Evolutionary conservation across 179 eudicot species (phyloP).

Genomic region (Camellia oleifera): DNA sequence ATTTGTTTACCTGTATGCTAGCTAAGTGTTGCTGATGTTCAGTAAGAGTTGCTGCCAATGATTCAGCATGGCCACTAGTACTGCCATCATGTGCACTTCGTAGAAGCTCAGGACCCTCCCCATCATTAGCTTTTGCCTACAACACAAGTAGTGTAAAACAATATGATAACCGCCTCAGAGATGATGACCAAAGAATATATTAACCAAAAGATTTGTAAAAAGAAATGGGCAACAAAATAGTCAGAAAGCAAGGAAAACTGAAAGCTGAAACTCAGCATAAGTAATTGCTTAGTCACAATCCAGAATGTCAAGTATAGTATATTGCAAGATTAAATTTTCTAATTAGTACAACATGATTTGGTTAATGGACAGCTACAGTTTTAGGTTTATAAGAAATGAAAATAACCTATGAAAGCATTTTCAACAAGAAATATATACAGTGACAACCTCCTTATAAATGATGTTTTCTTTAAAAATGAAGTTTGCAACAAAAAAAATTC

Average conservation of each 20-base stretch:
- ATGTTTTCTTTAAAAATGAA: not conserved
- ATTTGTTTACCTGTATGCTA: conserved; percentile 73
- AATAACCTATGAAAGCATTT: not conserved
- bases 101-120: conserved; percentile 96
- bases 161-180: not conserved
- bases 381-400: not conserved
- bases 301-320: not conserved
- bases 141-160: conserved; percentile 1
- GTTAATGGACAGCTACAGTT: not conserved
- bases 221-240: not conserved
- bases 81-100: conserved; percentile 66
- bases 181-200: not conserved
- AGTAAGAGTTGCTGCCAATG: conserved; percentile 83
- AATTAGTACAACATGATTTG: not conserved
- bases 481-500: not conserved
- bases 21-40: conserved; percentile 95
- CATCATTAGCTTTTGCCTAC: conserved; percentile 92
- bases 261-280: not conserved
- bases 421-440: not conserved
- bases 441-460: not conserved
- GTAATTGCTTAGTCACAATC: not conserved
- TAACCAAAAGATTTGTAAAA: too few relatives aligned
- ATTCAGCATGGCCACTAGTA: conserved; percentile 82
- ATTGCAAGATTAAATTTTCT: not conserved
- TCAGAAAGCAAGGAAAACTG: not conserved